phyloP scores from a whole-genome alignment of 2,329 filamentous ascomycete genomes.

The Paraphaeosphaeria minitans region DNA sequence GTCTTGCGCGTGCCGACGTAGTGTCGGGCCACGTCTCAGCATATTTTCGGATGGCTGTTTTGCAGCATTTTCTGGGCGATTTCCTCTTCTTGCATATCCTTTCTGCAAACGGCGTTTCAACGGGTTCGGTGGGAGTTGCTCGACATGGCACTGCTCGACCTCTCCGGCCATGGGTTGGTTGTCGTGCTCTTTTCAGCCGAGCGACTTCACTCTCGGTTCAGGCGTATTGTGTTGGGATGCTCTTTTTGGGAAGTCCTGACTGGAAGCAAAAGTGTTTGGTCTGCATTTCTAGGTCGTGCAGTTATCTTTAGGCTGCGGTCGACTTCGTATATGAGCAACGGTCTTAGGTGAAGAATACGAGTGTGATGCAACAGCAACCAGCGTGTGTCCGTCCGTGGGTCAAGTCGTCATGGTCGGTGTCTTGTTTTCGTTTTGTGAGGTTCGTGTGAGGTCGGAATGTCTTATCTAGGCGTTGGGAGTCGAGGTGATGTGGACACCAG shows the following conservation, averaged over 20 bases:
- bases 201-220: slow-evolving; percentile 35
- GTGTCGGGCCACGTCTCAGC: slow-evolving; percentile 28
- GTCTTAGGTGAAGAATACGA: slow-evolving; percentile 28
- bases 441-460: slow-evolving; percentile 1
- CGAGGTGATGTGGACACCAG: slow-evolving; percentile 8
- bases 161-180: slow-evolving; percentile 38
- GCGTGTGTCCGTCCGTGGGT: slow-evolving; percentile 14
- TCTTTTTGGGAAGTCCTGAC: slow-evolving; percentile 22
- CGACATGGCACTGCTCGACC: slow-evolving; percentile 22
- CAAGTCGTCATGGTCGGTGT: slow-evolving; percentile 10
- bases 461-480: neutral
- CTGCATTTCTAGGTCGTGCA: slow-evolving; percentile 40
- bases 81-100: slow-evolving; percentile 38
- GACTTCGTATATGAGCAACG: slow-evolving; percentile 33
- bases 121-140: slow-evolving; percentile 25
- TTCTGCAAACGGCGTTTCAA: slow-evolving; percentile 32
- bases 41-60: slow-evolving; percentile 34
- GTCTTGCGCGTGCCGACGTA: slow-evolving; percentile 19
- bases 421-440: neutral
- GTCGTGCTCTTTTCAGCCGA: slow-evolving; percentile 34
- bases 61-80: slow-evolving; percentile 42
- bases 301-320: slow-evolving; percentile 29
- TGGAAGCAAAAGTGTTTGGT: slow-evolving; percentile 39
- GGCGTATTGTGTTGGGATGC: slow-evolving; percentile 30
- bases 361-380: slow-evolving; percentile 6